Base-by-base conservation (phyloP, 2,329 filamentous ascomycete genomes). In the Penicillium sp. region DNA sequence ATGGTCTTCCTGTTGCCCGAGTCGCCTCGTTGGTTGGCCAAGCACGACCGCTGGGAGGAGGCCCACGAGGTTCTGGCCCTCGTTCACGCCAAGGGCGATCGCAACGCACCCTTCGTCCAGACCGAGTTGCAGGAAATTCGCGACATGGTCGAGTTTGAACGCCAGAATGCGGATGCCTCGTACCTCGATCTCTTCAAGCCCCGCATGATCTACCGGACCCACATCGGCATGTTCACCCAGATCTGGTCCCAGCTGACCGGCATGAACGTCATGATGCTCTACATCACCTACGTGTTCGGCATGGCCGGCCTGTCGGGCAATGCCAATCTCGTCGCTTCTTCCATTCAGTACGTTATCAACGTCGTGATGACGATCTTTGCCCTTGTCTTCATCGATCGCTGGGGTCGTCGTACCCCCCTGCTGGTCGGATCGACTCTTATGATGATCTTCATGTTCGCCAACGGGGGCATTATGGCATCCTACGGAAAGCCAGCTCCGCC, bases 311-410 rank as follows among this genome's bases (percentile, higher is more conserved):
- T 87, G 3, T 74, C 71, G 2, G 79, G 79, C 10, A 77, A 82
- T 62, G 80, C 77, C 51, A 80, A 84, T 24, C 77, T 90, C n/a
- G 71, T 88, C 31, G 80, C 86, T 4, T 86, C 84, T 27, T 82
- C 81, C 7, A 88, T 89, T 57, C 84, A 89, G 64, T 89, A 88
- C 66, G 79, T 91, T 59, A 89, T 92, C 76, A 92, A 92, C 67
- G 88, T 92, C 2, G 57, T 84, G 46, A 88, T 90, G 84, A 92
- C 89, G 0, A 69, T 92, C 7, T 87, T 88, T 0, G 88, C 88
- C 1, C 79, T 92, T n/a, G 69, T 92, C 39, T 92, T 78, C 74
- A 81, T 91, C 61, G 89, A 94, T 61, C 78, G 79, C 51, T 89
- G 86, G 84, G 89, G 89, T 42, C 88, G 89, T 56, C 88, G 87